Percentiles rank a stretch among this genome's conserved stretches.
Evolutionary conservation across 108 stramenopile species (phyloP).

Genomic region (Nitzschia palea): DNA sequence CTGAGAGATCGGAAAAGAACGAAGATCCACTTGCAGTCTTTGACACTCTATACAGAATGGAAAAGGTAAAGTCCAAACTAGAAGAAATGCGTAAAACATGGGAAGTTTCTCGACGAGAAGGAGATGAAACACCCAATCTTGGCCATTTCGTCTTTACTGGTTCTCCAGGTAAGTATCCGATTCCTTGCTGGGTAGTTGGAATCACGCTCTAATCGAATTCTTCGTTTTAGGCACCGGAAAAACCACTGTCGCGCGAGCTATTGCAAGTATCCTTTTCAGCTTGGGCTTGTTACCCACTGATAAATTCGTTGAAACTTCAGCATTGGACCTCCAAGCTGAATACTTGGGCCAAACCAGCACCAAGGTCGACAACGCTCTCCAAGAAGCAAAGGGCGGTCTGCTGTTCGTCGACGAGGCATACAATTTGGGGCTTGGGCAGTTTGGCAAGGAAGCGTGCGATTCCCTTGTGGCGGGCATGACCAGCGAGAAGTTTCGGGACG

Average conservation of each 20-base stretch:
- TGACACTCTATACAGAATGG: constrained; percentile 39
- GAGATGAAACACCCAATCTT: constrained; percentile 23
- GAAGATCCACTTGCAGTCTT: constrained; percentile 30
- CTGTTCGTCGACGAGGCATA: constrained; percentile 84
- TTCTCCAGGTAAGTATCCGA: constrained; percentile 17
- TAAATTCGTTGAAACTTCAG: constrained; percentile 32
- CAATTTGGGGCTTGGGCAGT: constrained; percentile 38
- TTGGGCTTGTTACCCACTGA: constrained; percentile 24
- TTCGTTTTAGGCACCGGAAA: constrained; percentile 8
- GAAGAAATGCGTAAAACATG: constrained; percentile 25
- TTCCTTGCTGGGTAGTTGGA: neutral
- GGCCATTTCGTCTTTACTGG: constrained; percentile 41
- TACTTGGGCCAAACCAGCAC: constrained; percentile 38
- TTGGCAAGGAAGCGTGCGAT: constrained; percentile 48
- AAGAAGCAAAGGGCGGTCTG: constrained; percentile 59
- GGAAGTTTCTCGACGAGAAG: constrained; percentile 28
- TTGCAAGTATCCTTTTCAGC: constrained; percentile 40
- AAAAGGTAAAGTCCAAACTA: constrained; percentile 30
- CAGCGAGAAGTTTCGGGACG: constrained; percentile 33
- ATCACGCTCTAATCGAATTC: neutral
- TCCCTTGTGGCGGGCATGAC: constrained; percentile 51
- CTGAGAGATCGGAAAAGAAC: constrained; percentile 1
- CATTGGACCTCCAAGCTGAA: constrained; percentile 24
- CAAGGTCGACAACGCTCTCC: constrained; percentile 39
- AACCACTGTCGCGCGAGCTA: constrained; percentile 57